phyloP scores from a whole-genome alignment of 306 rosid genomes.

The Benincasa hispida region DNA sequence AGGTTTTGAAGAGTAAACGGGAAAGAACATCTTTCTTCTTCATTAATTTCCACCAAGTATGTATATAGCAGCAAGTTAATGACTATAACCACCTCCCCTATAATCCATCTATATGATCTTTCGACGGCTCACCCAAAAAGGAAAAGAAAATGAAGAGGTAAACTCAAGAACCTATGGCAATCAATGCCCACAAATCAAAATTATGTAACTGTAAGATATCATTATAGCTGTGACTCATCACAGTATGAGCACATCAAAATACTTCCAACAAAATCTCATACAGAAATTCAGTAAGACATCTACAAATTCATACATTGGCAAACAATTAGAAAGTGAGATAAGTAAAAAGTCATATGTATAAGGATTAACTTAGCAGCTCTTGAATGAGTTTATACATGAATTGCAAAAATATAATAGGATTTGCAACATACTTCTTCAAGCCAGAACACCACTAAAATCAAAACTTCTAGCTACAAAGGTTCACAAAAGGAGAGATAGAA shows the following conservation, averaged over 20 bases:
- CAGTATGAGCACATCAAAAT: not conserved
- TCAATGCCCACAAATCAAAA: not conserved
- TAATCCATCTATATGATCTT: not conserved
- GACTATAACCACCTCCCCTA: not conserved
- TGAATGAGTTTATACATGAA: not conserved
- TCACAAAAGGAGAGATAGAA: not conserved
- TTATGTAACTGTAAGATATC: not conserved
- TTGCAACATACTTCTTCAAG: not conserved
- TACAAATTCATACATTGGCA: not conserved
- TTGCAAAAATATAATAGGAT: not conserved
- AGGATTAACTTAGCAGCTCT: not conserved
- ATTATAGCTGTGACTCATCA: not conserved
- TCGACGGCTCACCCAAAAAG: not conserved
- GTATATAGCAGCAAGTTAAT: not conserved
- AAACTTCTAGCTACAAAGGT: not conserved
- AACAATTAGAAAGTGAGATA: not conserved
- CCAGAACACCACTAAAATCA: not conserved
- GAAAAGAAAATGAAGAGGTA: constrained; percentile 1
- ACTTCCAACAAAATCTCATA: not conserved
- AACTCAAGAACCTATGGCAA: not conserved
- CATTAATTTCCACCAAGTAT: not conserved
- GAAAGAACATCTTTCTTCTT: not conserved
- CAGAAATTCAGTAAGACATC: not conserved
- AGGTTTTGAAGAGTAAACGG: not conserved
- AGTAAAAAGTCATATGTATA: not conserved